Conservation (phyloP, 2,329 filamentous ascomycete species). For the Fusarium algeriense region DNA sequence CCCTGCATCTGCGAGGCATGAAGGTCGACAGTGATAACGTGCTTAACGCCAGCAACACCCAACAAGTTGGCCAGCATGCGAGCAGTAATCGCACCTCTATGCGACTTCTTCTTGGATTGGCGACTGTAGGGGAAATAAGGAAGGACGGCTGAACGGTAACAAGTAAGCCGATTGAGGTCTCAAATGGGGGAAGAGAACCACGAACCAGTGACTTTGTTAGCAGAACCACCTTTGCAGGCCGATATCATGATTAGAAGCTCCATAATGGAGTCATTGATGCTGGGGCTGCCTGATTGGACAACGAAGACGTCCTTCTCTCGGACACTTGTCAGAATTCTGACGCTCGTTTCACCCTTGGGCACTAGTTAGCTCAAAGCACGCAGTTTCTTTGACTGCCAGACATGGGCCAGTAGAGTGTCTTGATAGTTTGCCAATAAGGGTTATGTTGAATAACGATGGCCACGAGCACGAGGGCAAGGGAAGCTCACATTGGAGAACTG, state of each 20-base stretch:
- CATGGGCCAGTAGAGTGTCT: neutral
- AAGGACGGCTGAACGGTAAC: slow-evolving; percentile 73
- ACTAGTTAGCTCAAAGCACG: slow-evolving; percentile 38
- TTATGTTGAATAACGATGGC: slow-evolving; percentile 21
- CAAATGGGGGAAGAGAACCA: slow-evolving; percentile 36
- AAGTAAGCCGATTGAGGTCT: slow-evolving; percentile 34
- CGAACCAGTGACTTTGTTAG: slow-evolving; percentile 94
- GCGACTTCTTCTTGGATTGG: slow-evolving; percentile 99
- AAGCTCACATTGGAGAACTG: slow-evolving; percentile 77
- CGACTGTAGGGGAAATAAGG: slow-evolving; percentile 99
- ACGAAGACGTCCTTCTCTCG: slow-evolving; percentile 99
- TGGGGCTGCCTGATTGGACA: slow-evolving; percentile 93
- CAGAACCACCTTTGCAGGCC: slow-evolving; percentile 96
- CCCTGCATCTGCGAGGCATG: slow-evolving; percentile 99
- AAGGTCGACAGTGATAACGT: slow-evolving; percentile 96
- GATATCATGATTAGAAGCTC: slow-evolving; percentile 99
- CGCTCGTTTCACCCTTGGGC: slow-evolving; percentile 74
- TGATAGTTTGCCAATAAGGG: slow-evolving; percentile 22
- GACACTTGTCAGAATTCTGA: slow-evolving; percentile 79
- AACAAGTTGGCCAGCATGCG: slow-evolving; percentile 97
- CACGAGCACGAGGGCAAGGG: slow-evolving; percentile 37
- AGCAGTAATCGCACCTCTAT: slow-evolving; percentile 94
- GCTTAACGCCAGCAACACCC: slow-evolving; percentile 92
- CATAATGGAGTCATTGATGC: slow-evolving; percentile 99
- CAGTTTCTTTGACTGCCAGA: slow-evolving; percentile 15